Evolutionary conservation across 179 eudicot species (phyloP), one percentile per base, ranked within the genome.

Genomic region (Camellia oleifera): DNA sequence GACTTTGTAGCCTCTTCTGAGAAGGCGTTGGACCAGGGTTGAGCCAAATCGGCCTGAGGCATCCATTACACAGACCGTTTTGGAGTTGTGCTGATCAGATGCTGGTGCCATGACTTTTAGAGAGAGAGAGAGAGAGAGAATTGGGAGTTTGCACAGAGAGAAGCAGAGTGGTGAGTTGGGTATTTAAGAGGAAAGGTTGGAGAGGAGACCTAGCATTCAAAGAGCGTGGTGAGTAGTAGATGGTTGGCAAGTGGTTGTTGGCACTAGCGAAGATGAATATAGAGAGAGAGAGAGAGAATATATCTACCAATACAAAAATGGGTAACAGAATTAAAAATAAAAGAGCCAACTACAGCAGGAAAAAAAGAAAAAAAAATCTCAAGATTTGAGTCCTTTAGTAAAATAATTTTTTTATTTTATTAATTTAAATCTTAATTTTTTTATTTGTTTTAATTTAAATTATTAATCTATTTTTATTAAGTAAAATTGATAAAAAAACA

Each of bases 21-120:
- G 91, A 53, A 90, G 90, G 3, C 90, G 88, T 0, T 68, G 83
- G 10, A 89, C 94, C 11, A 90, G 88, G 75, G 23, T 61, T 1
- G 84, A 79, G 10, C 94, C 94, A n/a, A 90, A 80, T 53, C 73
- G 74, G 62, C 89, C 85, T 0, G 94, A 87, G 50, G 94, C 94
- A 42, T 90, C 94, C 94, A 90, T 90, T 9, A 90, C 94, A 64
- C 94, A 74, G 52, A 76, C 57, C 5, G 78, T 71, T 77, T 54
- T 82, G 15, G n/a, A 54, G 69, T 74, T 80, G 52, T 79, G 77
- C 63, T 78, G 57, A 44, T 81, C 0, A 23, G 72, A 72, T 72
- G 64, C 75, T 10, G 82, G 72, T 17, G 77, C 76, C 76, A 23
- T 54, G 69, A 73, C 66, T 76, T 2, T 7, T 12, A 77, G 72